phyloP scores from a whole-genome alignment of 208 protist genomes.

The Trypanosoma conorhini region DNA sequence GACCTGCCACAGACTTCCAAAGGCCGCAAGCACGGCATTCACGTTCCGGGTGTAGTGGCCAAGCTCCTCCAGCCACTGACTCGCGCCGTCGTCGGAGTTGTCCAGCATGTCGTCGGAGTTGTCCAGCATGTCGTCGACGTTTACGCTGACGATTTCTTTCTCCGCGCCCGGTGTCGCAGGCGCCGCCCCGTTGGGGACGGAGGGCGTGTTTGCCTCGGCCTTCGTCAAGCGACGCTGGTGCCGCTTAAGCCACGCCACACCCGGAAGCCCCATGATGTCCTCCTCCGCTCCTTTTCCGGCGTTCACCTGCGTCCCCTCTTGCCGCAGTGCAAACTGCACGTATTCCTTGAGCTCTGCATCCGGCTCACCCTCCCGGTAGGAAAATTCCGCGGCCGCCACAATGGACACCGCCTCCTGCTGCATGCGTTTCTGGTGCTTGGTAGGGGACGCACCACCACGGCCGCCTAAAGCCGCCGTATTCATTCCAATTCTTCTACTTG shows the following conservation, averaged over 20 bases:
- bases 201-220: not conserved
- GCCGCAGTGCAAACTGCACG: conserved; percentile 8
- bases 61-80: conserved; percentile 36
- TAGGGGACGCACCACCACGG: not conserved
- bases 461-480: not conserved
- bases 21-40: conserved; percentile 52
- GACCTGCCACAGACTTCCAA: conserved; percentile 45
- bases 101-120: not conserved
- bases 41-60: conserved; percentile 71
- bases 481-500: not conserved
- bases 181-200: not conserved
- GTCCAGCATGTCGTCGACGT: not conserved
- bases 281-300: not conserved
- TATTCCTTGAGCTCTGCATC: conserved; percentile 11
- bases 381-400: not conserved
- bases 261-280: not conserved
- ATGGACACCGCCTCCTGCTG: not conserved
- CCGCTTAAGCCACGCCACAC: not conserved
- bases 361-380: not conserved
- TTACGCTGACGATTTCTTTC: not conserved
- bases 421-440: not conserved
- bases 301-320: not conserved
- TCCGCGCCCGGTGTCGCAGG: not conserved
- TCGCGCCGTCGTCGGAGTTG: conserved; percentile 5
- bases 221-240: not conserved